These are phyloP conservation scores for Plenodomus lindquistii DNA, from an alignment of 2,329 filamentous ascomycete genomes.

Conservation along the genomic window DNA sequence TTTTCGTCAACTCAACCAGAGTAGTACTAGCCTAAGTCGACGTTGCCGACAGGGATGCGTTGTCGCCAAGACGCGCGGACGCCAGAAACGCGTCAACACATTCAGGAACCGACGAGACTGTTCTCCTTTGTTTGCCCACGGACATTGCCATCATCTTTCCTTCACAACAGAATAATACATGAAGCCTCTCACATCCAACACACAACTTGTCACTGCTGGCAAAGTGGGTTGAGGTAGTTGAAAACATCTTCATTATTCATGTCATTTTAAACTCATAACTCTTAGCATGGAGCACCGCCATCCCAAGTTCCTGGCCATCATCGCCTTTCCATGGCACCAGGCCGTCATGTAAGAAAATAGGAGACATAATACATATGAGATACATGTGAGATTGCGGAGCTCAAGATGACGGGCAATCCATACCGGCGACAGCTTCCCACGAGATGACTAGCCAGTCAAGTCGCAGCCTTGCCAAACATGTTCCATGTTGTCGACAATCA, in stretches of 20 bases:
- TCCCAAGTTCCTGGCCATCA: not conserved
- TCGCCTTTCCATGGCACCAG: not conserved
- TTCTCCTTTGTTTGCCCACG: constrained; percentile 13
- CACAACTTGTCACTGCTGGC: too few species aligned
- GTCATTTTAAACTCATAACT: not conserved
- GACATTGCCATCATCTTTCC: too few species aligned
- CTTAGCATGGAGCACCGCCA: not conserved
- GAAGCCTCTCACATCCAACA: too few species aligned
- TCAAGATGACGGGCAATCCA: not conserved
- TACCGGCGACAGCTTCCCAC: constrained; percentile 21
- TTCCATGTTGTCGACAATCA: constrained; percentile 7
- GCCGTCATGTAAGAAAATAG: not conserved
- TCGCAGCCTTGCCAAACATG: constrained; percentile 15
- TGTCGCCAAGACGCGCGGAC: not conserved
- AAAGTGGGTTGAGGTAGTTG: not conserved
- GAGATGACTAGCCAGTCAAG: constrained; percentile 29
- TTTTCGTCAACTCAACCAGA: constrained; percentile 21
- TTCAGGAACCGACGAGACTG: constrained; percentile 12
- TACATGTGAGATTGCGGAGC: not conserved
- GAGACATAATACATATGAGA: not conserved
- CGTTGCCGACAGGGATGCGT: constrained; percentile 14
- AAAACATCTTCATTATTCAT: not conserved
- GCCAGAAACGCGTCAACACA: not conserved
- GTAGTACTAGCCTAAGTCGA: too few species aligned
- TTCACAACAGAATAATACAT: too few species aligned